phyloP scores from a whole-genome alignment of 2,329 filamentous ascomycete species.

The Nemania diffusa region DNA sequence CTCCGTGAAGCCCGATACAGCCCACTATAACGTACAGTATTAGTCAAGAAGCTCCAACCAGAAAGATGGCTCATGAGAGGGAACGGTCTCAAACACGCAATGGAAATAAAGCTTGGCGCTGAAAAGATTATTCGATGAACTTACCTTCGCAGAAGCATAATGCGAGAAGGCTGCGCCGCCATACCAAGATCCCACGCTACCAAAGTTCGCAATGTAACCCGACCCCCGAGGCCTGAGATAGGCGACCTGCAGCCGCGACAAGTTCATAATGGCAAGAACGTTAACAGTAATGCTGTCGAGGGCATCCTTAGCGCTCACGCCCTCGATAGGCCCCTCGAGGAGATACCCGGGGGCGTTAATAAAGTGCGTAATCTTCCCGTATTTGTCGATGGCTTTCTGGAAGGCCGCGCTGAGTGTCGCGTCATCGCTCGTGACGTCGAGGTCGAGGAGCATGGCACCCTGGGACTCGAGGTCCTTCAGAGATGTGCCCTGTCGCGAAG shows the following conservation, averaged over 20 bases:
- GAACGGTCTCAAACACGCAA: background rate
- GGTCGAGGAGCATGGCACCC: conserved; percentile 56
- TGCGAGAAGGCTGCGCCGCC: conserved; percentile 46
- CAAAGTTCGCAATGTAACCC: conserved; percentile 56
- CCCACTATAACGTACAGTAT: conserved; percentile 41
- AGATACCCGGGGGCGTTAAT: conserved; percentile 61
- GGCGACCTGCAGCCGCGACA: conserved; percentile 52
- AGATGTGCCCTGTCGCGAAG: conserved; percentile 55
- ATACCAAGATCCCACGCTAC: conserved; percentile 53
- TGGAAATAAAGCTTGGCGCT: background rate
- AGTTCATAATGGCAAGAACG: conserved; percentile 54
- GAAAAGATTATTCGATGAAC: background rate
- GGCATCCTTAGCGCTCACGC: conserved; percentile 48
- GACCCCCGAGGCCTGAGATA: conserved; percentile 49
- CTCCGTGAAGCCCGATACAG: conserved; percentile 53
- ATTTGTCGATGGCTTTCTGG: conserved; percentile 47
- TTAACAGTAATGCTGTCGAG: conserved; percentile 53
- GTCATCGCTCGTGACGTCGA: conserved; percentile 59
- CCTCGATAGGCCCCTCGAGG: conserved; percentile 56
- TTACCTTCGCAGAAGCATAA: conserved; percentile 54
- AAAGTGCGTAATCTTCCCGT: conserved; percentile 58
- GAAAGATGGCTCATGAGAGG: background rate
- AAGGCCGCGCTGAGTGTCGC: conserved; percentile 51
- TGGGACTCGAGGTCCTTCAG: conserved; percentile 55
- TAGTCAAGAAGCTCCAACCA: background rate